Evolutionary conservation across 2,329 filamentous ascomycete species (phyloP), one percentile per base, ranked within the genome.

Genomic region (Fusarium verticillioides): DNA sequence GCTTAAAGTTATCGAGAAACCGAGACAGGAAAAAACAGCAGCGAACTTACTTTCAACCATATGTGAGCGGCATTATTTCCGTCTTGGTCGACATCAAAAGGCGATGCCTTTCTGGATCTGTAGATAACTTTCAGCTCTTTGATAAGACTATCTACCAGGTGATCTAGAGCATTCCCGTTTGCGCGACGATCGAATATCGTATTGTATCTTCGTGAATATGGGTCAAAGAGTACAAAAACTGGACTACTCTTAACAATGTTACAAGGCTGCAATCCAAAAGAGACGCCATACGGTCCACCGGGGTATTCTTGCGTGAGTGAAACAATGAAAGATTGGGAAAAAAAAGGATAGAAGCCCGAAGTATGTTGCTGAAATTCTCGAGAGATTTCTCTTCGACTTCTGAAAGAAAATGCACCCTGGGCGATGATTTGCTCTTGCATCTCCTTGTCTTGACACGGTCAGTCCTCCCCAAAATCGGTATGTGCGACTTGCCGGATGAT

Each of bases 361-460:
- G 2, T 34, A 50, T 0, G 47, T 50, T 4, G 2, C 0, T 1
- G 47, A 50, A 0, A 16, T 19, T 15, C 0, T 50, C 0, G 16
- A 23, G 0, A 34, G 0, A 2, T 4, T 7, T 3, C 7, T 19
- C 4, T 0, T 23, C 0, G 30, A 23, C 11, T 4, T 23, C 2
- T 2, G 47, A 10, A 50, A 50, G 16, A 19, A 50, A 0, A 50
- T 34, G 5, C 30, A 50, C 2, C 47, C 47, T 0, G 47, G 47
- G 16, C n/a, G 21, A 23, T 50, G 47, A 2, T 19, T 50, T 13
- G 11, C 2, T 10, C 5, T 8, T 23, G 13, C 11, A 0, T 23
- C 16, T 34, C 30, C 16, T 50, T 23, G 21, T 19, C 21, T 50
- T 50, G 47, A 50, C 11, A 50, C 16, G 0, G 21, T 19, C 8